Evolutionary conservation across 169 alveolate species (phyloP), one percentile per base, ranked within the genome.

Genomic region (Cryptosporidium baileyi): DNA sequence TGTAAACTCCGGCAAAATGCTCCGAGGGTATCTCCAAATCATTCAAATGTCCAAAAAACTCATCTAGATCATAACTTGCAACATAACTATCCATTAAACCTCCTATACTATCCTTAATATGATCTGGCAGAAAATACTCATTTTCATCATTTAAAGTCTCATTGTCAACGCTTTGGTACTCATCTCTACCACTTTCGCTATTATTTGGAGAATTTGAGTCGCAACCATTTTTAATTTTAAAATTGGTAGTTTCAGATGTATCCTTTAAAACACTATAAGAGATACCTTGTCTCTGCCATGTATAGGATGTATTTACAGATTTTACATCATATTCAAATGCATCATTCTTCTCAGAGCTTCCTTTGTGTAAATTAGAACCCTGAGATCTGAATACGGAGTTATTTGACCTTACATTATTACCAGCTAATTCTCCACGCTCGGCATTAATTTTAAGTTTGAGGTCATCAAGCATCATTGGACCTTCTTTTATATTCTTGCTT

Each of bases 401-500:
- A 17, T 54, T 57, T 3, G 63, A 24, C 9, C 15, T 28, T 2
- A 59, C 57, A 17, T 17, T 17, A 30, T n/a, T 40, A 5, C 22
- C 32, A 8, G 13, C 52, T 6, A 6, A 8, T 49, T 74, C 82
- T 7, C 82, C 82, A 54, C 82, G 65, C 54, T 74, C 82, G 2
- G 82, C 82, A 74, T 51, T 74, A 24, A 74, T 74, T 59, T 74
- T 74, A 2, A 59, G 43, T 34, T 74, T 74, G 38, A 74, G 82
- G 49, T 74, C 82, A 40, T 74, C 82, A 24, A 74, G 82, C 82
- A 74, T 74, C 82, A 74, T 74, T 9, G 82, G 82, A 0, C 82
- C 82, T 26, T 74, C 92, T 74, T 60, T 89, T 67, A 91, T 89
- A 34, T 90, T 85, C 65, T 88, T 93, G 57, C 85, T 91, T 45